Base-by-base conservation (phyloP, 805 yeast genomes). In the Cyberlindnera veronae region DNA sequence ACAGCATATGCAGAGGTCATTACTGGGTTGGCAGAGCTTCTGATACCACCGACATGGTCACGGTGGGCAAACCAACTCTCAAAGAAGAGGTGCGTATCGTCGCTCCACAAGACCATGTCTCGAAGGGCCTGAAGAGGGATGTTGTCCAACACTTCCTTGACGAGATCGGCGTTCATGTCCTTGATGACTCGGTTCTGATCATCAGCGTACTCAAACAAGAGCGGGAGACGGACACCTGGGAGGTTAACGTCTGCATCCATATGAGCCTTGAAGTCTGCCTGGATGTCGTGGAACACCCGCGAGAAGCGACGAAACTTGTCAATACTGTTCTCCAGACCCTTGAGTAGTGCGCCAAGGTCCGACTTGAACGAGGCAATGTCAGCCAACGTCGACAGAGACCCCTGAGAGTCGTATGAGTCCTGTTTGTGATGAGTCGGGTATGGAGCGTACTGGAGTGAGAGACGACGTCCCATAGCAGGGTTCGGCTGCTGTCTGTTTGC, bases 331-430 rank as follows among this genome's bases (percentile, higher is more conserved):
- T 45, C 51, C 9, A 54, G 22, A 8, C 39, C 43, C 9, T 33
- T 38, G 8, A 50, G 19, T 10, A 51, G 24, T 11, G 16, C 18
- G 3, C 24, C 21, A 29, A 19, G 23, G 20, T 34, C 44, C 16
- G 23, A 14, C 16, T 20, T 11, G 10, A 22, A 11, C 5, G 28
- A 24, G 3, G 57, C 58, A 32, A 57, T 49, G 36, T 55, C 60
- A 11, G 60, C 61, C n/a, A 57, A 32, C 2, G 55, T 42, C 2
- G 51, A 45, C 8, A 57, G 32, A 0, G 59, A 55, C 0, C 46
- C 38, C 28, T 55, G 55, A 1, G 54, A 53, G 39, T 50, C 58
- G 23, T 49, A 45, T 0, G 60, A 55, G 28, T 51, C 55, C 12
- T 36, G 42, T 34, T 49, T 49, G 5, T 34, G 32, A 18, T 33